These are phyloP conservation scores for Yamadazyma akitaensis DNA, from an alignment of 805 yeast species.

Conservation along the genomic window DNA sequence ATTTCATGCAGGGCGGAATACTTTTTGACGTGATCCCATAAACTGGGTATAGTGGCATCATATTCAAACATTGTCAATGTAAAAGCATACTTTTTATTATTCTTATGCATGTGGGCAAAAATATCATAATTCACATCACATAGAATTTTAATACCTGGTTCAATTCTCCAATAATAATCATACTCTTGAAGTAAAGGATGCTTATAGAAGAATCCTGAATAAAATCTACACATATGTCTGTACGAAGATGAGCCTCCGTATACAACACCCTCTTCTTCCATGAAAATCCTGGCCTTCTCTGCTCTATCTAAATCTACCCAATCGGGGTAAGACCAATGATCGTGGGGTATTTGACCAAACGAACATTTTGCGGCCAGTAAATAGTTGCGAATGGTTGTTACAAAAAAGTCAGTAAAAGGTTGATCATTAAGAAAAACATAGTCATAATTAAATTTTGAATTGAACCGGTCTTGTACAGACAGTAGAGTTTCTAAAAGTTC, in stretches of 20 bases:
- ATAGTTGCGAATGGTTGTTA: slow-evolving; percentile 42
- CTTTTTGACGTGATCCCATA: slow-evolving; percentile 56
- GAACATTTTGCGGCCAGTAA: slow-evolving; percentile 56
- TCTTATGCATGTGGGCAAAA: slow-evolving; percentile 53
- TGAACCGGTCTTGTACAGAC: slow-evolving; percentile 65
- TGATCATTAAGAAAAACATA: slow-evolving; percentile 78
- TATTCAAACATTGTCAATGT: slow-evolving; percentile 65
- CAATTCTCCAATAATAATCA: slow-evolving; percentile 75
- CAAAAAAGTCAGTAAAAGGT: slow-evolving; percentile 58
- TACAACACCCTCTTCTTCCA: slow-evolving; percentile 29
- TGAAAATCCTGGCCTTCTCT: neutral
- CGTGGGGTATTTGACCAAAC: slow-evolving; percentile 59
- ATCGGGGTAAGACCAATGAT: slow-evolving; percentile 70
- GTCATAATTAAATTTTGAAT: slow-evolving; percentile 60
- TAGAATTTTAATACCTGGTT: slow-evolving; percentile 58
- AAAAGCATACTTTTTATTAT: slow-evolving; percentile 63
- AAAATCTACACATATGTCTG: slow-evolving; percentile 63
- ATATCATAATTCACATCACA: slow-evolving; percentile 66
- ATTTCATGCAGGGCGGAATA: slow-evolving; percentile 22
- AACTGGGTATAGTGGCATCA: slow-evolving; percentile 53
- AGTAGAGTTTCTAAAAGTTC: slow-evolving; percentile 56
- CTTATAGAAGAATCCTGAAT: slow-evolving; percentile 56
- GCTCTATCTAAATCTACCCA: slow-evolving; percentile 49
- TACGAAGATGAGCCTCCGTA: slow-evolving; percentile 63
- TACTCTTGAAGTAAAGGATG: slow-evolving; percentile 57